Base-by-base conservation (phyloP, 1,284 basidiomycete genomes). In the Sanguinoderma infundibulare region DNA sequence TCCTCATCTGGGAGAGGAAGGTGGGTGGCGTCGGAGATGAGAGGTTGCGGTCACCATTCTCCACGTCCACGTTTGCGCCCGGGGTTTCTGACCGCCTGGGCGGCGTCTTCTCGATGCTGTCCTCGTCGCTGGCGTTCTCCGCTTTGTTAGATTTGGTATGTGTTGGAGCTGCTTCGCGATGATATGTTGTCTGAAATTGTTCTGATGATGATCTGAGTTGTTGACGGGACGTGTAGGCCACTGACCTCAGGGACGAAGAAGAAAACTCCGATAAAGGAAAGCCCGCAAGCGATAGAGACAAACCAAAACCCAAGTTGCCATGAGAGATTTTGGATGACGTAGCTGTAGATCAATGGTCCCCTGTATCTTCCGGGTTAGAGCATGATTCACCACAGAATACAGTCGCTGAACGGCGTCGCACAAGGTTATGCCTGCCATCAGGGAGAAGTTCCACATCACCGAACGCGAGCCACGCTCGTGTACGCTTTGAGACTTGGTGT, bases 281-380 rank as follows among this genome's bases (percentile, higher is more conserved):
- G 63, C n/a, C 77, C 78, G 22, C 80, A 68, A 1, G 79, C 74
- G 47, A 79, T 78, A 50, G 76, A 74, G 15, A 80, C 78, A 57
- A 79, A 77, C 74, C 78, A 81, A 61, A 79, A 79, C 6, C 77
- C 77, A 71, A 74, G 75, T 57, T 78, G 74, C 77, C 77, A 78
- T 2, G 78, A 74, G n/a, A 78, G 61, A 53, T 77, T 77, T 54
- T 79, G 73, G 32, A 79, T 73, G 20, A 79, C 78, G 66, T 78
- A 79, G 60, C 79, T 78, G 65, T 76, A 79, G 15, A 79, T 71
- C 36, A 79, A 64, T 1, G 79, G 77, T 0, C 78, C 78, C 32
- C 68, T 71, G 20, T 10, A 51, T 12, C 28, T 15, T 26, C 30
- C 14, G 14, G 22, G 24, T 44, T 14, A 44, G 42, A 24, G 17